Conservation (phyloP, 768 basidiomycete genomes). For the Xerocomellus dryophilus region DNA sequence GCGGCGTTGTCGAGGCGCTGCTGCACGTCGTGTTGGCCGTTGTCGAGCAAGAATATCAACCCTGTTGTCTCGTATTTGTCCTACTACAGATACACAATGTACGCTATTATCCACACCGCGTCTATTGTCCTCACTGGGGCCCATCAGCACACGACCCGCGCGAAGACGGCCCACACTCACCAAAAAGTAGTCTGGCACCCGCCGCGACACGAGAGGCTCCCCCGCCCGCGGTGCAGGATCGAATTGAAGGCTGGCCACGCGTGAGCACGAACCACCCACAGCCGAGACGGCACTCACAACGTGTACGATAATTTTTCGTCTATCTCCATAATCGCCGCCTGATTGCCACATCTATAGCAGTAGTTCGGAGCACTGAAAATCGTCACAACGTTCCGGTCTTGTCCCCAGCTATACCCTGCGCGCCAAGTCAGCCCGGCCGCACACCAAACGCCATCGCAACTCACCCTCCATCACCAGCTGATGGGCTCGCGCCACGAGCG, state of each 20-base stretch:
- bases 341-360: constrained; percentile 99
- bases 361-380: constrained; percentile 99
- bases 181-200: constrained; percentile 93
- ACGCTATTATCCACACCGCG: constrained; percentile 17
- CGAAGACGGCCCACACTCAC: constrained; percentile 51
- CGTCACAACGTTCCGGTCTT: constrained; percentile 98
- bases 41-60: not conserved
- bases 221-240: constrained; percentile 99
- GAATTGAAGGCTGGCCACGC: constrained; percentile 90
- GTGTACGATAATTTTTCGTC: constrained; percentile 96
- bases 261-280: constrained; percentile 4
- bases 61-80: constrained; percentile 27
- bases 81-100: constrained; percentile 28
- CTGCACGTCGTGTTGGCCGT: constrained; percentile 15
- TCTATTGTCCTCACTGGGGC: constrained; percentile 24
- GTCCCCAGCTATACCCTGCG: constrained; percentile 92
- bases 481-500: constrained; percentile 90
- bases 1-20: not conserved
- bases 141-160: not conserved
- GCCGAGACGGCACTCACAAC: constrained; percentile 55
- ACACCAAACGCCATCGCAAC: constrained; percentile 24
- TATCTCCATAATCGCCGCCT: constrained; percentile 99
- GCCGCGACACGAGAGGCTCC: constrained; percentile 94
- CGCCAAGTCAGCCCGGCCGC: constrained; percentile 5
- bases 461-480: constrained; percentile 96